phyloP scores from a whole-genome alignment of 129 eudicot species.

The Artemisia tridentata region DNA sequence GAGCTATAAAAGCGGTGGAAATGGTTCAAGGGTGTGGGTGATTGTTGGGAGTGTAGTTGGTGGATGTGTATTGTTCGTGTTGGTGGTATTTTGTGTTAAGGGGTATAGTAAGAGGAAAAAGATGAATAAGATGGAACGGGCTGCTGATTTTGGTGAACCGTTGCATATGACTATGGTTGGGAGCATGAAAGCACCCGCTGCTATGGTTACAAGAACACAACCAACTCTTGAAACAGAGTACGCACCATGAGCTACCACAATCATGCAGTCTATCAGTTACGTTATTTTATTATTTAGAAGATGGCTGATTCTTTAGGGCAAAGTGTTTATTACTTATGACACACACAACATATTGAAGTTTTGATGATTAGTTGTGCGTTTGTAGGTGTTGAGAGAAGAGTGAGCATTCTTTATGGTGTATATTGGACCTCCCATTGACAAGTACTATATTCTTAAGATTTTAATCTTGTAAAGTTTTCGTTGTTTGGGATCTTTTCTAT shows the following conservation, averaged over 20 bases:
- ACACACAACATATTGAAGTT: constrained; percentile 17
- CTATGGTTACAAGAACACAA: constrained; percentile 72
- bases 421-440: constrained; percentile 30
- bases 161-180: constrained; percentile 67
- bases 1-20: constrained; percentile 14
- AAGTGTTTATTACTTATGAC: constrained; percentile 22
- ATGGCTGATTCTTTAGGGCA: constrained; percentile 25
- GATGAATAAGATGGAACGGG: constrained; percentile 68
- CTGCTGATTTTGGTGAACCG: constrained; percentile 76
- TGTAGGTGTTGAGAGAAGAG: constrained; percentile 8
- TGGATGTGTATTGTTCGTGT: constrained; percentile 53
- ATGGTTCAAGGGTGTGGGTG: constrained; percentile 43
- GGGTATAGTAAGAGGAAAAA: constrained; percentile 44
- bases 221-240: constrained; percentile 83
- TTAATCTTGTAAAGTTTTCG: background rate
- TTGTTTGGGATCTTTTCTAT: background rate
- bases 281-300: constrained; percentile 33
- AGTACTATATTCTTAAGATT: constrained; percentile 23
- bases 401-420: constrained; percentile 25
- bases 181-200: constrained; percentile 77
- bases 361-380: constrained; percentile 7
- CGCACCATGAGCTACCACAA: constrained; percentile 41
- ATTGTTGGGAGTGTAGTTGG: constrained; percentile 59
- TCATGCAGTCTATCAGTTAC: constrained; percentile 4
- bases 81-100: constrained; percentile 41